Conservation (phyloP, 2,329 filamentous ascomycete species). For the Xylogone sp. region DNA sequence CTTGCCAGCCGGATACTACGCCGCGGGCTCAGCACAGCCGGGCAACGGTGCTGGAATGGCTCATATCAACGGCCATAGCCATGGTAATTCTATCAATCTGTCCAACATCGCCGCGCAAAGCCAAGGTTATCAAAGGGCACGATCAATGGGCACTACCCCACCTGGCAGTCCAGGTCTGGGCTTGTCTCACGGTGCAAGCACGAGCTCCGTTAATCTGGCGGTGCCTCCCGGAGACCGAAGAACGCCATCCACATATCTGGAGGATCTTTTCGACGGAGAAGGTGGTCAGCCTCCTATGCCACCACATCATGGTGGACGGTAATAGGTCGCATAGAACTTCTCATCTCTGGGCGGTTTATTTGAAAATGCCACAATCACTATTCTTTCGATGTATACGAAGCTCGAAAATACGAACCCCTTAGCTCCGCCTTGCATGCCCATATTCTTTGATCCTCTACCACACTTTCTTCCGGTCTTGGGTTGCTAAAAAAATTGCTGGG, state of each 20-base stretch:
- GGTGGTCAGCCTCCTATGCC: background rate
- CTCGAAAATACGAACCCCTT: too few relatives aligned
- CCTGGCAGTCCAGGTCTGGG: conserved; percentile 59
- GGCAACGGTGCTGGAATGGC: conserved; percentile 31
- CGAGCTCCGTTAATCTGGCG: conserved; percentile 63
- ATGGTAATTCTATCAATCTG: conserved; percentile 46
- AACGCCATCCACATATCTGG: conserved; percentile 84
- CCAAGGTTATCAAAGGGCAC: conserved; percentile 44
- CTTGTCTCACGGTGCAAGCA: conserved; percentile 37
- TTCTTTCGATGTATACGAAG: too few relatives aligned
- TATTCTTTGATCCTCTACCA: too few relatives aligned
- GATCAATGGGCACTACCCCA: conserved; percentile 41
- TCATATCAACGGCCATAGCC: conserved; percentile 26
- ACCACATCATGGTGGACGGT: background rate
- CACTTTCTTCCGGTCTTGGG: too few relatives aligned
- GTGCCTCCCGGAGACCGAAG: conserved; percentile 60
- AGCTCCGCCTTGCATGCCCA: too few relatives aligned
- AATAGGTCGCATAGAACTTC: too few relatives aligned
- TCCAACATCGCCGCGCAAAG: conserved; percentile 51
- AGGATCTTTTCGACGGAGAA: conserved; percentile 73
- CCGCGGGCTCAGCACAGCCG: conserved; percentile 48
- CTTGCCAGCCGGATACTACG: conserved; percentile 88
- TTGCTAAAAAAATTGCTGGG: too few relatives aligned
- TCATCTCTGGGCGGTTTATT: too few relatives aligned
- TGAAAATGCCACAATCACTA: too few relatives aligned